phyloP scores from a whole-genome alignment of 129 eudicot genomes.

The Rutidosis leptorrhynchoides region DNA sequence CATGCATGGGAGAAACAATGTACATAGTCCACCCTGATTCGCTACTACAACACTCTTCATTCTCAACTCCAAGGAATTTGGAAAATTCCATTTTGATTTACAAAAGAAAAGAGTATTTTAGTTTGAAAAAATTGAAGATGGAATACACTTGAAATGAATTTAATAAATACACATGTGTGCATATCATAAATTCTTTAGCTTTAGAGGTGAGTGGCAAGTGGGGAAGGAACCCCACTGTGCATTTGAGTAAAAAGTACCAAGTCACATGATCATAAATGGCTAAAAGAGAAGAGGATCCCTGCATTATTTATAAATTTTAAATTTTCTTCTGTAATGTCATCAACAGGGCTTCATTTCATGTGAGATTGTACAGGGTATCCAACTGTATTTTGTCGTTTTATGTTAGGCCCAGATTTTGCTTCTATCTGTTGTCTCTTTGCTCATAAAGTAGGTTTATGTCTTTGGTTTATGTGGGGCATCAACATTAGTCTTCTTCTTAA shows the following conservation, averaged over 20 bases:
- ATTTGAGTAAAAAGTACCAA: slow-evolving; percentile 47
- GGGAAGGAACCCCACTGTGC: slow-evolving; percentile 44
- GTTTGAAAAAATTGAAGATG: slow-evolving; percentile 1
- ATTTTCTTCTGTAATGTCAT: slow-evolving; percentile 29
- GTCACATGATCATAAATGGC: slow-evolving; percentile 54
- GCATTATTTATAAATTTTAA: slow-evolving; percentile 26
- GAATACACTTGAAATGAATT: slow-evolving; percentile 2
- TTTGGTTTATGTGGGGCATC: slow-evolving; percentile 35
- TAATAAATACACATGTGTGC: slow-evolving; percentile 13
- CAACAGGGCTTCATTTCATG: slow-evolving; percentile 67
- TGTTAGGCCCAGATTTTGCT: slow-evolving; percentile 29
- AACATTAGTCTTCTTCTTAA: background rate
- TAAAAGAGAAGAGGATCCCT: slow-evolving; percentile 42
- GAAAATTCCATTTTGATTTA: slow-evolving; percentile 39
- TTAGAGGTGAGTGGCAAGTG: slow-evolving; percentile 36
- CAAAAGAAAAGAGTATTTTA: background rate
- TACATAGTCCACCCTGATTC: slow-evolving; percentile 94
- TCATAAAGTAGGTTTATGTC: slow-evolving; percentile 50
- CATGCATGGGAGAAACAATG: slow-evolving; percentile 53
- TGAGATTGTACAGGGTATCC: slow-evolving; percentile 61
- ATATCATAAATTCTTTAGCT: slow-evolving; percentile 41
- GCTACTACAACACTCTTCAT: slow-evolving; percentile 73
- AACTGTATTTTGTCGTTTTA: slow-evolving; percentile 68
- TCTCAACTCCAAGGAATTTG: slow-evolving; percentile 35
- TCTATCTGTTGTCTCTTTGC: slow-evolving; percentile 36